Percentiles rank a stretch among this genome's conserved stretches.
Evolutionary conservation across 371 early-diverging fungal genomes (phyloP).

Genomic region (Spiromyces aspiralis): DNA sequence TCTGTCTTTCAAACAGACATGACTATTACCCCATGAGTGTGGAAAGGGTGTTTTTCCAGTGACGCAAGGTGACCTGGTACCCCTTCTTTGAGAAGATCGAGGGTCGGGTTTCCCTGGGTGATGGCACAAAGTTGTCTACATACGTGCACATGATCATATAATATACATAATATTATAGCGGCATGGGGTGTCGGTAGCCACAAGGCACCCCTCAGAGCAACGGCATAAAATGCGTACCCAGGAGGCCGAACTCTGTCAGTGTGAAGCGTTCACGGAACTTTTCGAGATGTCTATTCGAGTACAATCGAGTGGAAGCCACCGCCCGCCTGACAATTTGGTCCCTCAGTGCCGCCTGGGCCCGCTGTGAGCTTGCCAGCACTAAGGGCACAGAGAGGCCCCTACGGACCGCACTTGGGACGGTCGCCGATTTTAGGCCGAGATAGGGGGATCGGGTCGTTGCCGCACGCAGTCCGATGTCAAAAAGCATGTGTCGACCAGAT

Average conservation of each 20-base stretch:
- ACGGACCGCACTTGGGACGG: too few relatives aligned
- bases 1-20: too few relatives aligned
- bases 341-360: too few relatives aligned
- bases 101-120: constrained; percentile 2
- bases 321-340: not conserved
- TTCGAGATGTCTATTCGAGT: not conserved
- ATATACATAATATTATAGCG: not conserved
- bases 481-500: too few relatives aligned
- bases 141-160: constrained; percentile 1
- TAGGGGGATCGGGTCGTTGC: too few relatives aligned
- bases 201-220: too few relatives aligned
- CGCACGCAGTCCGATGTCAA: too few relatives aligned
- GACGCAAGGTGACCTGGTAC: constrained; percentile 2
- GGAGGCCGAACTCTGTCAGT: constrained; percentile 3
- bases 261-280: not conserved
- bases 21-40: constrained; percentile 3
- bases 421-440: too few relatives aligned
- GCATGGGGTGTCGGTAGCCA: too few relatives aligned
- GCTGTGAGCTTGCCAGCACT: too few relatives aligned
- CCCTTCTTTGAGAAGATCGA: constrained; percentile 4
- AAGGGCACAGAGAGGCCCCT: too few relatives aligned
- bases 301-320: not conserved
- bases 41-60: constrained; percentile 2
- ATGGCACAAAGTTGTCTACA: constrained; percentile 5
- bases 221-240: not conserved